Evolutionary conservation across 2,329 filamentous ascomycete genomes (phyloP), one percentile per base, ranked within the genome.

Genomic region (Botrytis elliptica): DNA sequence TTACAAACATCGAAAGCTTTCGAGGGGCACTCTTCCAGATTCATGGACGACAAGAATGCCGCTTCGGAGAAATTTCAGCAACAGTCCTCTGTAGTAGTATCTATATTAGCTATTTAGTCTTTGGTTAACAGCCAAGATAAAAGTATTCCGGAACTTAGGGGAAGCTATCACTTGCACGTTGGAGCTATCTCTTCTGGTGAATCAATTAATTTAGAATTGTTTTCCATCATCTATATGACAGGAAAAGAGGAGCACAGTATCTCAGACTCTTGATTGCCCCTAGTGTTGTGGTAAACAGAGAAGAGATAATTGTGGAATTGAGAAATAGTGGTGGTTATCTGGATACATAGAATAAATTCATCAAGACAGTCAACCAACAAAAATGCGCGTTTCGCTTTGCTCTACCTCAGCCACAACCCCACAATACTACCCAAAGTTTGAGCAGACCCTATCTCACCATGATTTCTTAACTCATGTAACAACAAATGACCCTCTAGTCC

Each of bases 251-350:
- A 3, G 18, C 12, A 29, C n/a, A 29, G 6, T 9, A 14, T 55
- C n/a, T n/a, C 14, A 4, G 14, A 8, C 0, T 29, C 8, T 18
- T 29, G 5, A 14, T 1, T 29, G 8, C 2, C 6, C n/a, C n/a
- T 18, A 2, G 7, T 18, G 3, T 16, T 55, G 2, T 16, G 52
- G 14, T 29, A 2, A 29, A 55, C 12, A 29, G 52, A 8, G 5
- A 4, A 29, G n/a, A 55, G n/a, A 29, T 55, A 6, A 14, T 16
- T 29, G 12, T 29, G 1, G 12, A 16, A n/a, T 4, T 55, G 49
- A 4, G 10, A 55, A 55, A 25, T n/a, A n/a, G 49, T n/a, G 25
- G n/a, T 55, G 18, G 12, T 55, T 18, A n/a, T 14, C 25, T 25
- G n/a, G 25, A 12, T n/a, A 18, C 14, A 55, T n/a, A 16, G 3